Evolutionary conservation across 2,329 filamentous ascomycete species (phyloP).

Genomic region (Bipolaris oryzae): DNA sequence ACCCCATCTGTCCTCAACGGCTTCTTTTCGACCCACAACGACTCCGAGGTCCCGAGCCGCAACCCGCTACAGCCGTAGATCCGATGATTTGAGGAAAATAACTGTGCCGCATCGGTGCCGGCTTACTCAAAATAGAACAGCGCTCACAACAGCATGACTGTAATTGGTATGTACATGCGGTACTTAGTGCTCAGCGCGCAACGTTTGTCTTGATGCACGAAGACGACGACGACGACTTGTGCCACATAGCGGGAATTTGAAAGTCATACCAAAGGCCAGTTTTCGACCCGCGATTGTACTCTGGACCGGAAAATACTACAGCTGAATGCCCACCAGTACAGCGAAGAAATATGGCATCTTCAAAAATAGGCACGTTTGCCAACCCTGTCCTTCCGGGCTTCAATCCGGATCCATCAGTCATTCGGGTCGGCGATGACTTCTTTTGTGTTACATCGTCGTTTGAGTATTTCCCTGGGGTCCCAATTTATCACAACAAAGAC

Average conservation of each 20-base stretch:
- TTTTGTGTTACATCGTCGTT: conserved; percentile 62
- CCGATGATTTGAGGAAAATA: conserved; percentile 12
- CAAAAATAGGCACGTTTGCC: conserved; percentile 4
- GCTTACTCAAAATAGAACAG: background rate
- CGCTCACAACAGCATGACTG: background rate
- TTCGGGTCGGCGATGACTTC: conserved; percentile 51
- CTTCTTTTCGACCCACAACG: conserved; percentile 3
- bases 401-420: conserved; percentile 57
- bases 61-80: background rate
- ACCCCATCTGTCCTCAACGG: background rate
- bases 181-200: background rate
- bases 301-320: background rate
- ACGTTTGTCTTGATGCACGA: background rate
- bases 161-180: background rate
- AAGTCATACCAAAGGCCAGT: background rate
- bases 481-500: conserved; percentile 60
- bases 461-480: conserved; percentile 59
- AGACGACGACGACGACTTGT: too few species aligned
- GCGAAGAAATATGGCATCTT: background rate
- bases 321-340: background rate
- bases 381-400: conserved; percentile 45
- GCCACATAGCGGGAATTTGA: background rate
- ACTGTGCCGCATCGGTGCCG: background rate
- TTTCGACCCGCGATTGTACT: background rate
- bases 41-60: background rate